Conservation (phyloP, 1,284 basidiomycete genomes). For the Gomphus sp. region DNA sequence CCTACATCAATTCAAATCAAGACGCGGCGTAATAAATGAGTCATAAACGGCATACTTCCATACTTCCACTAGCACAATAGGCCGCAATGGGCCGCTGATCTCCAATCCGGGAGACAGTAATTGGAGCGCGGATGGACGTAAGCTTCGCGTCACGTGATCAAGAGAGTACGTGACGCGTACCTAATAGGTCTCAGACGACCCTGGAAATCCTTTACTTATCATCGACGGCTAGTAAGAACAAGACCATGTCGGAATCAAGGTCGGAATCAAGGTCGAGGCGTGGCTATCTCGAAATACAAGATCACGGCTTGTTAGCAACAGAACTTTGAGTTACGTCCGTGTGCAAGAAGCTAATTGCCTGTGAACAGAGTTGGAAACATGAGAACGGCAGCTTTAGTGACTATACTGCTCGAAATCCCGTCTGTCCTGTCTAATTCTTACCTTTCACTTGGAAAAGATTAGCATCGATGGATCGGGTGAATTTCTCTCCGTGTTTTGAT, state of each 20-base stretch:
- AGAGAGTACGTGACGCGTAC: background rate
- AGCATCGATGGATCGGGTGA: slow-evolving; percentile 73
- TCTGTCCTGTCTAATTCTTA: slow-evolving; percentile 5
- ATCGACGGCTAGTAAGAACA: background rate
- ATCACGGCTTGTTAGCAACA: slow-evolving; percentile 54
- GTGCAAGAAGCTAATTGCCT: background rate
- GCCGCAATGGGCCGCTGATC: no score
- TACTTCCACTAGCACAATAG: background rate
- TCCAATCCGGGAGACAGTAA: no score
- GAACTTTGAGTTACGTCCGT: background rate
- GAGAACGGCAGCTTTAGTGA: slow-evolving; percentile 66
- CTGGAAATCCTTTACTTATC: background rate
- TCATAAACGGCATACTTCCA: background rate
- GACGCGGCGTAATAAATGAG: background rate
- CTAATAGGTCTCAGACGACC: background rate
- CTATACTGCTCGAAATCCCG: slow-evolving; percentile 13
- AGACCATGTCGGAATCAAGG: background rate
- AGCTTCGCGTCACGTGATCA: background rate
- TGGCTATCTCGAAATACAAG: slow-evolving; percentile 58
- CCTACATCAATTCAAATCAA: background rate
- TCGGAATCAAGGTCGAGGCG: slow-evolving; percentile 15
- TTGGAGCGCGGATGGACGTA: no score
- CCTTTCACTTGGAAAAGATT: slow-evolving; percentile 30
- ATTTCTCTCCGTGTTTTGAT: slow-evolving; percentile 17
- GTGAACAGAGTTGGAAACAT: slow-evolving; percentile 66